A percentile compares a stretch with the other conserved stretches of the same genome.
Conservation (phyloP, 2,329 filamentous ascomycete genomes). For the Cercospora brassicicola region DNA sequence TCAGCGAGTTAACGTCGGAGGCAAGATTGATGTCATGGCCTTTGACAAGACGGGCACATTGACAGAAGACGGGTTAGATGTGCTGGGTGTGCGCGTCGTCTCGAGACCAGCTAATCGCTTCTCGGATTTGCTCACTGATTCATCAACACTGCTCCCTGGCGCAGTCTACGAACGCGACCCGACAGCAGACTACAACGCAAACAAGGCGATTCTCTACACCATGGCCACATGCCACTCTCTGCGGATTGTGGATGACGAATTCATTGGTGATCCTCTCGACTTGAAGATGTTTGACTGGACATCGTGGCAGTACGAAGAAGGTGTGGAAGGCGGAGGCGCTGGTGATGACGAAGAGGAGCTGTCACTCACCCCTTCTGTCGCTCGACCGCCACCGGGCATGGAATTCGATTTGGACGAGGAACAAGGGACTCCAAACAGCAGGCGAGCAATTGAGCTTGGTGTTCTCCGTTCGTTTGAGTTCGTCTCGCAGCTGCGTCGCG, state of each 20-base stretch:
- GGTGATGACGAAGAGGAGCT: slow-evolving; percentile 72
- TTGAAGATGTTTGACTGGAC: slow-evolving; percentile 99
- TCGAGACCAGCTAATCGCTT: slow-evolving; percentile 65
- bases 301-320: slow-evolving; percentile 87
- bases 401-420: slow-evolving; percentile 59
- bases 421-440: slow-evolving; percentile 43
- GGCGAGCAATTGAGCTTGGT: slow-evolving; percentile 75
- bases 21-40: slow-evolving; percentile 92
- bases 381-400: slow-evolving; percentile 68
- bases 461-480: slow-evolving; percentile 91
- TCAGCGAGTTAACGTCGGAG: slow-evolving; percentile 92
- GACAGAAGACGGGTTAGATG: slow-evolving; percentile 92
- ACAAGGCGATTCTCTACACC: slow-evolving; percentile 76
- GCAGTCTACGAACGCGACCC: slow-evolving; percentile 59
- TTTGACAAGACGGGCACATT: slow-evolving; percentile 99
- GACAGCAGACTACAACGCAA: slow-evolving; percentile 59
- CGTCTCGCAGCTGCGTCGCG: slow-evolving; percentile 84
- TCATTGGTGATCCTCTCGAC: slow-evolving; percentile 91
- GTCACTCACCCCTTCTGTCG: slow-evolving; percentile 81
- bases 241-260: slow-evolving; percentile 78
- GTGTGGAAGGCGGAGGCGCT: slow-evolving; percentile 63
- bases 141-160: slow-evolving; percentile 59
- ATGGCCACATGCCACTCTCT: slow-evolving; percentile 98
- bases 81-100: slow-evolving; percentile 81
- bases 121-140: slow-evolving; percentile 70